These are phyloP conservation scores for Malus sylvestris DNA, from an alignment of 306 rosid genomes.

Conservation along the genomic window DNA sequence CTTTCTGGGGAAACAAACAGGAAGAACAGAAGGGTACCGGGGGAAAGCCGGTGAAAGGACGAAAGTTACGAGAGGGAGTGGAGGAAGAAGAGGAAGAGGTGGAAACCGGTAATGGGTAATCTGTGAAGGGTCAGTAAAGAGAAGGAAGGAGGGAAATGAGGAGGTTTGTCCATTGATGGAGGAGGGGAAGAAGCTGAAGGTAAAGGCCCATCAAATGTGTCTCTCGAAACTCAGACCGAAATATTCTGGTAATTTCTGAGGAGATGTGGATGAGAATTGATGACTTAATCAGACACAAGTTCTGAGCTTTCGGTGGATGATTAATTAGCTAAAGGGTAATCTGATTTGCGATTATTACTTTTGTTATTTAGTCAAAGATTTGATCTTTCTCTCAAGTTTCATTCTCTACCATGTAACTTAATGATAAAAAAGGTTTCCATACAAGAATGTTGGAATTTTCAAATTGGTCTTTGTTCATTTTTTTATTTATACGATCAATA, in stretches of 20 bases:
- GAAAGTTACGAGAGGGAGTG: slow-evolving; percentile 67
- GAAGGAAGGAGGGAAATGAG: slow-evolving; percentile 17
- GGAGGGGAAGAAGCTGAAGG: slow-evolving; percentile 8
- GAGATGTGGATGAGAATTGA: not conserved
- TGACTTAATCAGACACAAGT: not conserved
- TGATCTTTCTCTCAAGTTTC: not conserved
- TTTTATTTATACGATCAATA: no score
- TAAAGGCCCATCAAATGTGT: slow-evolving; percentile 58
- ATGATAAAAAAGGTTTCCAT: not conserved
- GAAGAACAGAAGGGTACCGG: not conserved
- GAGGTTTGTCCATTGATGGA: slow-evolving; percentile 40
- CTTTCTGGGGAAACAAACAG: slow-evolving; percentile 10
- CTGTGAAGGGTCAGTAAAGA: slow-evolving; percentile 42
- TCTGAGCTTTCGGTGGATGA: not conserved
- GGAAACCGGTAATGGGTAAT: slow-evolving; percentile 62
- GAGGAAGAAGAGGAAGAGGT: slow-evolving; percentile 85
- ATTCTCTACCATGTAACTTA: not conserved
- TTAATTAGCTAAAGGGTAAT: not conserved
- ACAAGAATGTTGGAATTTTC: not conserved
- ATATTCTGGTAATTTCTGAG: not conserved
- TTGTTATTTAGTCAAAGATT: not conserved
- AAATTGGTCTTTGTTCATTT: not conserved
- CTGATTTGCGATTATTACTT: no score
- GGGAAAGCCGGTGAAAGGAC: slow-evolving; percentile 16
- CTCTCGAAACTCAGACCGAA: not conserved